Conservation (phyloP, 805 yeast genomes). For the Ogataea paraovalis region DNA sequence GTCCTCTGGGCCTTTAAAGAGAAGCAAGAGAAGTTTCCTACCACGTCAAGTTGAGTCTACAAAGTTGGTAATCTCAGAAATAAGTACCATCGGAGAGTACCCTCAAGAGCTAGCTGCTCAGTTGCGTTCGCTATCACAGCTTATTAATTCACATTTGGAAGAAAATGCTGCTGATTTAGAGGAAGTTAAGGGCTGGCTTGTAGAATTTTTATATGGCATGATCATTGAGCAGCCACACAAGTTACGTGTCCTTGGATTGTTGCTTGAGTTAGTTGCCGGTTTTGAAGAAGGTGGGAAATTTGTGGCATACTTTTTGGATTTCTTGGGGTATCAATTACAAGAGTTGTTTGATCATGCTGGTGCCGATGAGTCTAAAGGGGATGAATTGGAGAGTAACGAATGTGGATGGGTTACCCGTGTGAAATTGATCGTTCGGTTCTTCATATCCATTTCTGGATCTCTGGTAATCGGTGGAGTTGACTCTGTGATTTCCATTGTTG, state of each 20-base stretch:
- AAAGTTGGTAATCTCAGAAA: neutral
- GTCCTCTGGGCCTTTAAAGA: neutral
- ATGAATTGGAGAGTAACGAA: conserved; percentile 26
- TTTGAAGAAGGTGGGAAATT: conserved; percentile 51
- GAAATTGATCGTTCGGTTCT: conserved; percentile 66
- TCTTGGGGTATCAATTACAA: conserved; percentile 61
- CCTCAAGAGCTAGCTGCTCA: neutral
- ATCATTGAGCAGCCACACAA: conserved; percentile 90
- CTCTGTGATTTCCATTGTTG: conserved; percentile 38
- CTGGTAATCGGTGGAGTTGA: conserved; percentile 45
- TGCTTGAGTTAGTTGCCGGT: conserved; percentile 60
- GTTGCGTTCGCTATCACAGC: conserved; percentile 45
- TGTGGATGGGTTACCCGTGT: conserved; percentile 66
- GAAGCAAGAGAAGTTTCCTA: conserved; percentile 14
- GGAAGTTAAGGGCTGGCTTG: conserved; percentile 52
- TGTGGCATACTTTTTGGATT: conserved; percentile 67
- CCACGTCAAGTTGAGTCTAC: conserved; percentile 22
- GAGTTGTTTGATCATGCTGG: conserved; percentile 39
- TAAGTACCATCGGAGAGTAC: neutral
- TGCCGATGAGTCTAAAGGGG: conserved; percentile 10
- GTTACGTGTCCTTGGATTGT: conserved; percentile 62
- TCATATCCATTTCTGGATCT: conserved; percentile 56
- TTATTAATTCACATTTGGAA: conserved; percentile 54
- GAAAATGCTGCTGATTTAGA: conserved; percentile 38
- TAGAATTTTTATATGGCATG: conserved; percentile 64